These are phyloP conservation scores for Lipomyces sp. DNA, from an alignment of 805 yeast genomes.

Conservation along the genomic window DNA sequence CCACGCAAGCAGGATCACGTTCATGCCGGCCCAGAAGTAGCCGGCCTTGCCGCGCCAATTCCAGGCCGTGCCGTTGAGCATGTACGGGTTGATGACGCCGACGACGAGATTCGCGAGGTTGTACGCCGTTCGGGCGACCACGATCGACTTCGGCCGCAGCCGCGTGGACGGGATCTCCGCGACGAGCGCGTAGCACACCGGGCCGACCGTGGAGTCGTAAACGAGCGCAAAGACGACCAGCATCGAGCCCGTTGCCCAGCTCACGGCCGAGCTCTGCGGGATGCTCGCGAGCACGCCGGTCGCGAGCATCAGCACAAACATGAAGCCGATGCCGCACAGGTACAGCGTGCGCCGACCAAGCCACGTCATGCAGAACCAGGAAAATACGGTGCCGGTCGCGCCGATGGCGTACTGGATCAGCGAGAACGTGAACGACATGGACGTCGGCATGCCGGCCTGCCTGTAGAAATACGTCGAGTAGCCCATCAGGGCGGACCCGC, in stretches of 20 bases:
- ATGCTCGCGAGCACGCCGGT: conserved; percentile 25
- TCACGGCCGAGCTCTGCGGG: conserved; percentile 20
- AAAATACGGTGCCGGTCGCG: conserved; percentile 7
- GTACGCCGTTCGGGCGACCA: conserved; percentile 42
- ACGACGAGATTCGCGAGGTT: conserved; percentile 28
- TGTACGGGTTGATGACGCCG: conserved; percentile 42
- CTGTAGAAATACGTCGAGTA: conserved; percentile 49
- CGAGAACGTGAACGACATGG: conserved; percentile 6
- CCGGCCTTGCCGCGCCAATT: conserved; percentile 17
- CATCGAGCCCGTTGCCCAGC: conserved; percentile 42
- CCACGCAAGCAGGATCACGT: conserved; percentile 43
- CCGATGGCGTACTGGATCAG: conserved; percentile 9
- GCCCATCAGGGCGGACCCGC: conserved; percentile 7
- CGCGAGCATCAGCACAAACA: conserved; percentile 13
- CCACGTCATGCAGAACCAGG: conserved; percentile 6
- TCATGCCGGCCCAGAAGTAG: conserved; percentile 38
- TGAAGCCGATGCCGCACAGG: conserved; percentile 14
- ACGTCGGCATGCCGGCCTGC: conserved; percentile 36
- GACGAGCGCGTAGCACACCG: conserved; percentile 43
- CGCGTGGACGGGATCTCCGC: conserved; percentile 46
- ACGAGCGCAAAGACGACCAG: conserved; percentile 47
- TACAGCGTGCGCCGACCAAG: conserved; percentile 25
- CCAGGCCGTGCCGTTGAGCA: conserved; percentile 48
- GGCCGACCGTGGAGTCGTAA: conserved; percentile 47
- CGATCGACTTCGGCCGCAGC: conserved; percentile 45